Conservation (phyloP, 176 grass and related monocot species). For the Zea luxurians region DNA sequence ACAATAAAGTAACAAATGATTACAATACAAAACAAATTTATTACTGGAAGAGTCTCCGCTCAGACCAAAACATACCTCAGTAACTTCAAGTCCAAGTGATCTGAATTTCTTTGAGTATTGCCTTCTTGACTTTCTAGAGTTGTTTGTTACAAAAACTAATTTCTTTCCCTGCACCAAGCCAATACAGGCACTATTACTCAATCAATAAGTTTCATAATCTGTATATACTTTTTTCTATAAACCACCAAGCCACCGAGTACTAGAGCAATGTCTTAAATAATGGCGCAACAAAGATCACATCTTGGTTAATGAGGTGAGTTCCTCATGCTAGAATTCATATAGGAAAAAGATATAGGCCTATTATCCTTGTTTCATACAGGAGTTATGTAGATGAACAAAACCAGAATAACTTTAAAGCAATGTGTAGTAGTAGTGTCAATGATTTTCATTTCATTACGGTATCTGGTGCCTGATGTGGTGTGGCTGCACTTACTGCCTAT, state of each 20-base stretch:
- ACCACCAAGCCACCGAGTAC: neutral
- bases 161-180: slow-evolving; percentile 73
- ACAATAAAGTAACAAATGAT: slow-evolving; percentile 40
- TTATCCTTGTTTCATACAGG: neutral
- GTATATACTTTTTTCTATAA: neutral
- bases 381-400: neutral
- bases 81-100: slow-evolving; percentile 79
- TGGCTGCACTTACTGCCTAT: neutral
- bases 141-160: slow-evolving; percentile 90
- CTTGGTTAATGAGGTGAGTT: neutral
- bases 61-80: slow-evolving; percentile 55
- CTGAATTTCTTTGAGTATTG: slow-evolving; percentile 84
- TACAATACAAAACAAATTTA: slow-evolving; percentile 21
- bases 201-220: neutral
- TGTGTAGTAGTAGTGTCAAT: neutral
- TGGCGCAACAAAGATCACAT: neutral
- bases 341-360: neutral
- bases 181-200: slow-evolving; percentile 31
- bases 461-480: neutral
- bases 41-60: slow-evolving; percentile 5
- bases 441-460: neutral
- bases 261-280: slow-evolving; percentile 19
- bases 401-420: slow-evolving; percentile 12
- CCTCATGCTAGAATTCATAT: neutral
- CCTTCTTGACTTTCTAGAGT: slow-evolving; percentile 84